Conservation (phyloP, 1,284 basidiomycete genomes). For the Ustilago cynodontis region DNA sequence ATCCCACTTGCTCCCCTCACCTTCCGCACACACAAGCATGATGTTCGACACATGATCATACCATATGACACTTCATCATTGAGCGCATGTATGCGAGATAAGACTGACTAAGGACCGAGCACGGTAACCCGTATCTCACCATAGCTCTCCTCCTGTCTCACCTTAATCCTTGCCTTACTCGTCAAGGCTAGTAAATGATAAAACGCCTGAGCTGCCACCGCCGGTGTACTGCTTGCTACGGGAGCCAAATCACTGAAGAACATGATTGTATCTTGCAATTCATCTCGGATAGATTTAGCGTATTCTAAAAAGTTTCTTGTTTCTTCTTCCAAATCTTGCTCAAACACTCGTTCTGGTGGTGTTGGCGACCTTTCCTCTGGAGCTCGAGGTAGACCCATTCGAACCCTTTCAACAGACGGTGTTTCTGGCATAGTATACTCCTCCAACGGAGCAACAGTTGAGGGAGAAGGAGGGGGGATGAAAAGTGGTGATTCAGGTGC, state of each 20-base stretch:
- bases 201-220: conserved; percentile 66
- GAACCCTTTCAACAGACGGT: conserved; percentile 15
- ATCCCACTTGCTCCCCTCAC: too few species aligned
- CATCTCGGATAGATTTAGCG: conserved; percentile 16
- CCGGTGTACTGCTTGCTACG: conserved; percentile 41
- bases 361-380: conserved; percentile 11
- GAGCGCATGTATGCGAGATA: too few species aligned
- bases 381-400: conserved; percentile 27
- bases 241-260: conserved; percentile 53
- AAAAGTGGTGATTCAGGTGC: conserved; percentile 30
- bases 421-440: conserved; percentile 19
- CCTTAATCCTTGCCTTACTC: conserved; percentile 45
- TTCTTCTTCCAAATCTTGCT: conserved; percentile 41
- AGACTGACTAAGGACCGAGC: background rate
- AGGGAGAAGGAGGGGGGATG: conserved; percentile 19
- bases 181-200: conserved; percentile 65
- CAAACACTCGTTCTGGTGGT: conserved; percentile 19
- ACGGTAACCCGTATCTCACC: conserved; percentile 57
- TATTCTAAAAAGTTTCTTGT: conserved; percentile 52
- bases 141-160: conserved; percentile 64
- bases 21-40: too few species aligned
- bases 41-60: too few species aligned
- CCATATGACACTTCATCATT: too few species aligned
- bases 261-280: conserved; percentile 42
- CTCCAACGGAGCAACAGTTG: conserved; percentile 28